Evolutionary conservation across 768 basidiomycete species (phyloP), one percentile per base, ranked within the genome.

Genomic region (Candolleomyces efflorescens): DNA sequence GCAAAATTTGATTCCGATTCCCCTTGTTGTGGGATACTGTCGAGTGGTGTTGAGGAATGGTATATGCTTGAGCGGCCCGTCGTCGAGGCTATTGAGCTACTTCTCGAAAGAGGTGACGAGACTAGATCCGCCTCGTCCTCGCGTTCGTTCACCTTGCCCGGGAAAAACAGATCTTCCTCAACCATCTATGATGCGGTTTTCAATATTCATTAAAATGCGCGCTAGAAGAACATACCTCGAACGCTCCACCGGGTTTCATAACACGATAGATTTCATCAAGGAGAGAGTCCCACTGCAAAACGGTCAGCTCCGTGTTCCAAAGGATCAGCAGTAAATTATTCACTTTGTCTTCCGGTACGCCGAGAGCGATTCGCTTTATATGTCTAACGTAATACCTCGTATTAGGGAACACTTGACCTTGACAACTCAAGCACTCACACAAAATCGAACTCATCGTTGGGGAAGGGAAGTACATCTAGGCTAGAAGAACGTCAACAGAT

Each of bases 261-360:
- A 91, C 84, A 18, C 89, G 80, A 13, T 74, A 70, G 18, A 89
- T 79, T 67, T 90, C 89, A 67, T 89, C 87, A 26, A 90, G 76
- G 26, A 91, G 68, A 0, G 65, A 54, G 62, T 87, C 86, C 89
- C 88, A 91, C 85, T 86, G 54, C 39, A 47, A 36, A 20, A 20
- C 45, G n/a, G 5, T 5, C 57, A 20, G 38, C 36, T 23, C 39
- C 17, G 41, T 24, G 39, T 9, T 5, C 17, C 13, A 9, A 37
- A 26, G 44, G 43, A 51, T 32, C 20, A 22, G 26, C 20, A 48
- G 11, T 4, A 45, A 5, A 3, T 12, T 4, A 65, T 73, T 26
- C 48, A 87, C 87, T 74, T 85, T 86, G 67, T 90, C 79, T 64
- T 90, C 88, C 13, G 89, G 89, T 43, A 91, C 85, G 39, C 88